Evolutionary conservation across 2,329 filamentous ascomycete genomes (phyloP), one percentile per base, ranked within the genome.

Genomic region (Scolecobasidium constrictum): DNA sequence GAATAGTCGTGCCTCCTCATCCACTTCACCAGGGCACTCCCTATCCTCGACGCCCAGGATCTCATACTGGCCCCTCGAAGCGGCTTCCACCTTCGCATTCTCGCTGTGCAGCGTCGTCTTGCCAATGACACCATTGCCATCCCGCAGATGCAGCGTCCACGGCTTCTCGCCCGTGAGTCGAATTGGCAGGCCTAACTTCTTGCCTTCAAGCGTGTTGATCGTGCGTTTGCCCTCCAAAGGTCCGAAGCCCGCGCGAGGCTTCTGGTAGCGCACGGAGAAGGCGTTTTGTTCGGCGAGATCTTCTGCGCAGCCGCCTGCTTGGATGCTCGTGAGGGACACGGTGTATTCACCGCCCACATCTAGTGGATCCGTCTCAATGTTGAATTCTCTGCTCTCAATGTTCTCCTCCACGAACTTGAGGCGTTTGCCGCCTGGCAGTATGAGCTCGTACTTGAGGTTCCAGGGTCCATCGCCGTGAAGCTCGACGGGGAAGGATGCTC

Each of bases 261-360:
- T 81, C 62, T 96, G 90, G 44, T 87, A 82, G 39, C 88, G 78
- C 39, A 96, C 92, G 11, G 81, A 76, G 47, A 98, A 83, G 62
- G 84, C 90, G 42, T 82, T 73, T 58, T 90, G 85, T 45, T 92
- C 83, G 53, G 92, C 83, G 44, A 96, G 64, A 56, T 83, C 82
- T 42, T 85, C 86, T 54, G 87, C 87, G 64, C 92, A 98, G 34
- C 81, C 83, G 44, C 85, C 82, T 56, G 75, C 81, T 56, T 98
- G 92, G 43, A 98, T 77, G 52, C 82, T 90, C 42, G 82, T 86
- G 47, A 98, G 69, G 37, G 87, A 81, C 46, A 98, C 66, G 9
- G 83, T 85, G 59, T 96, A 95, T 54, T 95, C 87, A 43, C 92
- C 92, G 46, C 92, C 92, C 56, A 83, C 81, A 5, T 71, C 70